Conservation (phyloP, 345 rosid species). For the Cardamine resedifolia region DNA sequence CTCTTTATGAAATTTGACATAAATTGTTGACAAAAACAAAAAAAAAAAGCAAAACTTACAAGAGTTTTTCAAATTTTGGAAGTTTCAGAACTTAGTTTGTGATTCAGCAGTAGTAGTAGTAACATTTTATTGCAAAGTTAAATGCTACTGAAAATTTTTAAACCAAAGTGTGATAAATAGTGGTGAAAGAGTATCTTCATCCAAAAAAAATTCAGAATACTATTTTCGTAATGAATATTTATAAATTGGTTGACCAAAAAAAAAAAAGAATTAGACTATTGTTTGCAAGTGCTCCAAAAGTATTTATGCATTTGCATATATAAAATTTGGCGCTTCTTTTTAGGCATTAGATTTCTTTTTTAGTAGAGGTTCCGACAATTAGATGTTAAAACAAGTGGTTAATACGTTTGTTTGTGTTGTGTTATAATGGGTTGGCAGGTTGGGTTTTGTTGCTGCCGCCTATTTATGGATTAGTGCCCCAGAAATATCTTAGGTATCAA, state of each 20-base stretch:
- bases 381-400: background rate
- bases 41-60: background rate
- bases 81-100: background rate
- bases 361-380: background rate
- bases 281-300: background rate
- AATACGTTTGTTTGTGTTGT: background rate
- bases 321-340: background rate
- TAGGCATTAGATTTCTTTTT: background rate
- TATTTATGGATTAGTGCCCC: slow-evolving; percentile 15
- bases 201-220: background rate
- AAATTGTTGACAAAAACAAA: background rate
- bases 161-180: too few relatives aligned
- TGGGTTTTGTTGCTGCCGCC: slow-evolving; percentile 7
- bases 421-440: background rate
- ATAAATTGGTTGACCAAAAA: too few relatives aligned
- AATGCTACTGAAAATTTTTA: background rate
- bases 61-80: too few relatives aligned
- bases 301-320: background rate
- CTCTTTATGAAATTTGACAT: background rate
- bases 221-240: background rate
- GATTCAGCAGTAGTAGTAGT: background rate
- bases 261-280: too few relatives aligned
- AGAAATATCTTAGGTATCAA: background rate
- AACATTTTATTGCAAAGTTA: too few relatives aligned
- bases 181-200: too few relatives aligned